Base-by-base conservation (phyloP, 306 rosid species). In the Inga oerstediana region DNA sequence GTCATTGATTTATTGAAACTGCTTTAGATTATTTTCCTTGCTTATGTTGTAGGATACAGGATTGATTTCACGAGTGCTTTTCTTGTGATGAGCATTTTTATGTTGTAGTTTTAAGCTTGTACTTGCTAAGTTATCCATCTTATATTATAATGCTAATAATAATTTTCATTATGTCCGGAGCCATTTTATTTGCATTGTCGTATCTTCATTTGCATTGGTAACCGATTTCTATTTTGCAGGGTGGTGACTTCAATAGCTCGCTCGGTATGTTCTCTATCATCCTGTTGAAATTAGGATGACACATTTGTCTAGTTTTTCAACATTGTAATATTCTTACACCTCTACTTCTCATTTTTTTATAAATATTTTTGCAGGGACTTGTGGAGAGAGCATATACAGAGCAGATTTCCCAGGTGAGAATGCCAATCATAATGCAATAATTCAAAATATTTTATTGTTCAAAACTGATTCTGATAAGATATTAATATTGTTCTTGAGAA, bases 161-260 rank as follows among this genome's bases (percentile, higher is more conserved):
- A 32, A 32, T 32, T 46, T 44, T 44, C 11, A 44, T 44, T 62
- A 70, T 81, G 87, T 72, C 73, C 86, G 58, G 80, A 8, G 14
- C 84, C 27, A 59, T 70, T 81, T 51, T 51, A 6, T 51, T 15
- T 51, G n/a, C 58, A 3, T 51, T 51, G 58, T 51, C 0, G 8
- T 51, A n/a, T 16, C 20, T 51, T 51, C 1, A 51, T 1, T 1
- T 51, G 0, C 4, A 51, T 51, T 51, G 58, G 15, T 51, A 51
- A 20, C n/a, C 15, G 1, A 20, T 51, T 51, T 51, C 15, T 1
- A 3, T 51, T 16, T 14, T 51, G 58, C 58, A 51, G 58, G 58
- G 58, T 3, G 58, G 20, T 3, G 20, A 16, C 13, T 48, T 2
- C 16, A 3, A 4, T 48, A 0, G 4, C 0, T 0, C 34, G 34